Percentiles rank a stretch among this genome's conserved stretches.
These are phyloP conservation scores for Exsudoporus frostii DNA, from an alignment of 768 basidiomycete genomes.

Conservation along the genomic window DNA sequence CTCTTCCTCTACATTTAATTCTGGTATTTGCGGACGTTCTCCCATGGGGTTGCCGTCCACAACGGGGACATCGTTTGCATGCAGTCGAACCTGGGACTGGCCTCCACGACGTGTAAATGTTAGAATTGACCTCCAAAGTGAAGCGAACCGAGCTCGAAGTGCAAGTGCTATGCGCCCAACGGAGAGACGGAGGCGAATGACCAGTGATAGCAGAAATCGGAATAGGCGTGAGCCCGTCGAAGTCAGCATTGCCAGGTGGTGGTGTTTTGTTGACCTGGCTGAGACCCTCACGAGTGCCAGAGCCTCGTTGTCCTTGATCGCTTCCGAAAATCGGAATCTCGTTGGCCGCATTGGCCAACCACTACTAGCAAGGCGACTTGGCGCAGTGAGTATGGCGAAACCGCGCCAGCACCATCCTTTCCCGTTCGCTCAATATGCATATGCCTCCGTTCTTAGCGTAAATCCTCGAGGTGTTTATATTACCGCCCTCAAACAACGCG, in stretches of 20 bases:
- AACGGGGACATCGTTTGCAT: neutral
- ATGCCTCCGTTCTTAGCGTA: slow-evolving; percentile 65
- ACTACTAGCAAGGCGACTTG: slow-evolving; percentile 2
- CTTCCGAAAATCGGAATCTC: no score
- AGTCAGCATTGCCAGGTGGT: neutral
- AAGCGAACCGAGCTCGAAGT: neutral
- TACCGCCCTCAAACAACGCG: slow-evolving; percentile 63
- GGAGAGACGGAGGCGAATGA: neutral
- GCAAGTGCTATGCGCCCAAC: neutral
- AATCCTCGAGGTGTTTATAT: slow-evolving; percentile 60
- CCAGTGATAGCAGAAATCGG: slow-evolving; percentile 4
- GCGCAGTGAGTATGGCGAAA: no score
- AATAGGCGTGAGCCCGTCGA: neutral
- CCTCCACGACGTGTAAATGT: neutral
- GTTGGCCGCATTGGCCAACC: no score
- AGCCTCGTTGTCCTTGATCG: no score
- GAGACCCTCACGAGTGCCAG: no score
- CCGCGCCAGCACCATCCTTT: slow-evolving; percentile 26
- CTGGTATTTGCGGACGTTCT: neutral
- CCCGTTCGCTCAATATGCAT: slow-evolving; percentile 60
- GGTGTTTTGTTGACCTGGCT: neutral
- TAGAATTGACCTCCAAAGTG: slow-evolving; percentile 4
- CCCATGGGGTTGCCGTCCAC: no score
- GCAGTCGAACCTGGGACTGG: neutral
- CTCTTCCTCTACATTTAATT: neutral